Evolutionary conservation across 2,329 filamentous ascomycete genomes (phyloP), one percentile per base, ranked within the genome.

Genomic region (Scytalidium lignicola): DNA sequence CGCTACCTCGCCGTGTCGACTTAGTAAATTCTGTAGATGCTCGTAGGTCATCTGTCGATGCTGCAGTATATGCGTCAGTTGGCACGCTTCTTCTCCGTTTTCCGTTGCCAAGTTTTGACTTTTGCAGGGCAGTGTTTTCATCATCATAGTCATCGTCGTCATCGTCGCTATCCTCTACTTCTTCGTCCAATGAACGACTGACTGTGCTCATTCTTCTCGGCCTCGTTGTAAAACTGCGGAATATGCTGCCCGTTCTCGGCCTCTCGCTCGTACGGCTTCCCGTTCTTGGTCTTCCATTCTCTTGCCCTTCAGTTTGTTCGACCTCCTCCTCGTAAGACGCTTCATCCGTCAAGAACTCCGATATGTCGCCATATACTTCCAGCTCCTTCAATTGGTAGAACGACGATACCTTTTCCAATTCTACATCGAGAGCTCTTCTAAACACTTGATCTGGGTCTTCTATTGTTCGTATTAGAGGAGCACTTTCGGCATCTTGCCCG

Each of bases 381-480:
- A 82, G 75, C 69, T 99, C 91, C 68, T 99, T 99, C 53, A 89
- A 71, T 54, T 84, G 79, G 68, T 93, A 97, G 67, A 99, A 99
- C 0, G 86, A 87, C 61, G 82, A 87, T 53, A 99, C 90, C 74
- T 97, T 97, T 63, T 97, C 91, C 45, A 99, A 73, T 67, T 99
- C 93, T 40, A 86, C 79, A 62, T 95, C 90, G 17, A 99, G 79
- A 39, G 90, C 85, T 55, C 83, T 83, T 56, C 79, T 78, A 66
- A 99, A 99, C 51, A 91, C 78, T 37, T 81, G 78, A 65, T 97
- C 91, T 13, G 90, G 86, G 51, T 95, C 86, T 42, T 58, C 58
- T 75, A 70, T 51, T 80, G 79, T 48, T 77, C 75, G 52, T 76
- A 99, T 85, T 39, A 99, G 79, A 4, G 93, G 90, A 10, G 90